Conservation (phyloP, 805 yeast genomes). For the Brettanomyces sp. region DNA sequence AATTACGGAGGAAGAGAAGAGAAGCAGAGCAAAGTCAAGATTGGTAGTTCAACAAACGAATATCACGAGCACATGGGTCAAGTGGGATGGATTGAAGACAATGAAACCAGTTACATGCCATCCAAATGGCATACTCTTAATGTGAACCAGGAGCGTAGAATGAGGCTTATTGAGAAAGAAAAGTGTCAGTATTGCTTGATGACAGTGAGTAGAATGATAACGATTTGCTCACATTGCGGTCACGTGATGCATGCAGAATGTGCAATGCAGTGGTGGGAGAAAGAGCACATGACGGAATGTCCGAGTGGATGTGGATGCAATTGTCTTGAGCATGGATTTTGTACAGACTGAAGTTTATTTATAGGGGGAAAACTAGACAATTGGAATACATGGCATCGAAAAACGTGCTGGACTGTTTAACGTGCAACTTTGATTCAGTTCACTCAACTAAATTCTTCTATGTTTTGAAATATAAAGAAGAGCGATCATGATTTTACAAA, state of each 20-base stretch:
- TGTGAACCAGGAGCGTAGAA: conserved; percentile 2
- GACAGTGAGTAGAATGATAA: conserved; percentile 48
- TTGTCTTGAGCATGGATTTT: conserved; percentile 33
- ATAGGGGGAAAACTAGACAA: no score
- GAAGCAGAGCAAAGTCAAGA: neutral
- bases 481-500: no score
- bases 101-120: conserved; percentile 4
- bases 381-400: no score
- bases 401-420: no score
- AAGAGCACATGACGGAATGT: conserved; percentile 42
- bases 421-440: no score
- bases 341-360: no score
- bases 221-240: conserved; percentile 64
- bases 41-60: neutral
- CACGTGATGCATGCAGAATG: conserved; percentile 75
- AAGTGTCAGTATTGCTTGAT: conserved; percentile 63
- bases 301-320: conserved; percentile 81
- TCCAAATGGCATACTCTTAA: conserved; percentile 2
- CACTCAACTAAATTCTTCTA: no score
- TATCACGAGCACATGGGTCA: conserved; percentile 19
- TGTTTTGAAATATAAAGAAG: no score
- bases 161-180: conserved; percentile 13
- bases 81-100: conserved; percentile 18
- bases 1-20: conserved; percentile 28
- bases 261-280: conserved; percentile 72